A percentile compares a stretch with the other conserved stretches of the same genome.
Evolutionary conservation across 805 yeast genomes (phyloP).

Genomic region (Saturnispora zaruensis): DNA sequence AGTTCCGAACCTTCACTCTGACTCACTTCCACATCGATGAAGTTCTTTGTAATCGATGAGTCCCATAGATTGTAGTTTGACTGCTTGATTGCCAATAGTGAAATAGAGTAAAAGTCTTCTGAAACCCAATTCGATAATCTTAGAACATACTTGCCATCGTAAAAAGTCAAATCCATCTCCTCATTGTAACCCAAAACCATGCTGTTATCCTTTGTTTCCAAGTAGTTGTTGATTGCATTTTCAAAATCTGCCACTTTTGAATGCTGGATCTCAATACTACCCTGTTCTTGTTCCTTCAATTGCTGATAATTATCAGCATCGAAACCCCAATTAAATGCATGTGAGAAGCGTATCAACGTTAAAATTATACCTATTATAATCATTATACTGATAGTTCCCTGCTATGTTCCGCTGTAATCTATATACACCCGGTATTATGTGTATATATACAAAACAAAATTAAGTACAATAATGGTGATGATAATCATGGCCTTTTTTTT

Average conservation of each 20-base stretch:
- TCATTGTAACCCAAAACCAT: not conserved
- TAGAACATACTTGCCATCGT: constrained; percentile 33
- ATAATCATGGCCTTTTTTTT: not conserved
- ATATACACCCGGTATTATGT: not conserved
- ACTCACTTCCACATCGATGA: constrained; percentile 38
- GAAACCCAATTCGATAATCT: constrained; percentile 30
- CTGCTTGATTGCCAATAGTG: constrained; percentile 19
- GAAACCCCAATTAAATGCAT: not conserved
- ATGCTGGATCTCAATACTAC: not conserved
- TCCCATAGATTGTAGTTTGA: constrained; percentile 41
- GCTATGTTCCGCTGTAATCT: not conserved
- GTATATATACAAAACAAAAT: not conserved
- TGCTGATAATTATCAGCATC: not conserved
- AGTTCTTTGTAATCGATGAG: constrained; percentile 30
- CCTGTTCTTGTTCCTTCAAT: not conserved
- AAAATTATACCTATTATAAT: not conserved
- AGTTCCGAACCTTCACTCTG: constrained; percentile 19
- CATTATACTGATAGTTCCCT: not conserved
- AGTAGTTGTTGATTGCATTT: not conserved
- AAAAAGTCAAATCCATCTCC: not conserved
- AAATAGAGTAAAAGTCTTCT: constrained; percentile 11
- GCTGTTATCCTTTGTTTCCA: not conserved
- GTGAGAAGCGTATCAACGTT: not conserved
- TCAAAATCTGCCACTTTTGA: not conserved
- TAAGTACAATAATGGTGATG: not conserved